These are phyloP conservation scores for Alloascoidea africana DNA, from an alignment of 805 yeast genomes.

Conservation along the genomic window DNA sequence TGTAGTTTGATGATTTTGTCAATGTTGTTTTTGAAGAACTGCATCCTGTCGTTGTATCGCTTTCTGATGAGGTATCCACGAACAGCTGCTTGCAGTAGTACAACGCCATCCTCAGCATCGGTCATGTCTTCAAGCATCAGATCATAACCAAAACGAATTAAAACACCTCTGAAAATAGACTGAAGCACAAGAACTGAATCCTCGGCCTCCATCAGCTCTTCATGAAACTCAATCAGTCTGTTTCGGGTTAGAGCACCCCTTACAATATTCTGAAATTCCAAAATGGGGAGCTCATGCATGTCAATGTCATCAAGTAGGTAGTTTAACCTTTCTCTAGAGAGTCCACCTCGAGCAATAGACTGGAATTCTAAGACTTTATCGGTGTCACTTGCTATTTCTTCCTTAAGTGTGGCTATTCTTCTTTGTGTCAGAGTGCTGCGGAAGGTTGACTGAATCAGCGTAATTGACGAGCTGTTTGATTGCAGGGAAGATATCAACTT, in stretches of 20 bases:
- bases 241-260: slow-evolving; percentile 27
- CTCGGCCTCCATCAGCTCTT: slow-evolving; percentile 10
- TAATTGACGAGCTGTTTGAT: too few relatives aligned
- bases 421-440: neutral
- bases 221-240: slow-evolving; percentile 4
- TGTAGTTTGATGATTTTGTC: slow-evolving; percentile 60
- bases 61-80: slow-evolving; percentile 18
- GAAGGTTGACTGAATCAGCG: neutral
- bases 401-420: neutral
- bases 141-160: slow-evolving; percentile 18
- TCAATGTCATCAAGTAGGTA: slow-evolving; percentile 9
- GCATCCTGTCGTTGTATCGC: slow-evolving; percentile 13
- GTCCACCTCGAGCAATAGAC: slow-evolving; percentile 34
- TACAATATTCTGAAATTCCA: slow-evolving; percentile 35
- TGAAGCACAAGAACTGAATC: slow-evolving; percentile 17
- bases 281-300: slow-evolving; percentile 12
- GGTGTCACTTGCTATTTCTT: slow-evolving; percentile 18
- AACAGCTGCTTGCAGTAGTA: slow-evolving; percentile 17
- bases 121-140: slow-evolving; percentile 18
- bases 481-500: neutral
- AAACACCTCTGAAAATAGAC: slow-evolving; percentile 19
- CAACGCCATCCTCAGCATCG: slow-evolving; percentile 14
- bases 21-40: slow-evolving; percentile 38
- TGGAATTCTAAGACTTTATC: slow-evolving; percentile 33
- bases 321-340: slow-evolving; percentile 21